Evolutionary conservation across 495 filamentous ascomycete genomes (phyloP).

Genomic region (Neurospora hispaniola): DNA sequence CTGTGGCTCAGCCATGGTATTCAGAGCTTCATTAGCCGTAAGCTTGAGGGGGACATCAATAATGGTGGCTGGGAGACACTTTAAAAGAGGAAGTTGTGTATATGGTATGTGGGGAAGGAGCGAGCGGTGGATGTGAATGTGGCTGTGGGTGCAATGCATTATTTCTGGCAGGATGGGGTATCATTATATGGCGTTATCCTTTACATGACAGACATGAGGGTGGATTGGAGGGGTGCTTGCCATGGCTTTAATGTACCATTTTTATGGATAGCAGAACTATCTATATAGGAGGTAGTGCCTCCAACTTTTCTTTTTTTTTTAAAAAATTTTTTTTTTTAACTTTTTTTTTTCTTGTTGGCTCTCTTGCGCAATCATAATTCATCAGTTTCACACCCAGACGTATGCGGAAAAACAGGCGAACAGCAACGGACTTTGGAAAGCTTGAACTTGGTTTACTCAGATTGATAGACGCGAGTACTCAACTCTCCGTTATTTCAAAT

Average conservation of each 20-base stretch:
- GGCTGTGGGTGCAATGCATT: not conserved
- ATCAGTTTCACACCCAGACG: not conserved
- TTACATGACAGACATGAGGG: not conserved
- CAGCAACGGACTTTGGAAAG: not conserved
- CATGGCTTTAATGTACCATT: not conserved
- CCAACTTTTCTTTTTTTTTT: not conserved
- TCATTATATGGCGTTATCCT: not conserved
- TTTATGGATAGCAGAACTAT: not conserved
- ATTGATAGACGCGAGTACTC: not conserved
- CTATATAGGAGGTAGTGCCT: not conserved
- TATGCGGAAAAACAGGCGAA: not conserved
- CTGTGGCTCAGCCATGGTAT: slow-evolving; percentile 83
- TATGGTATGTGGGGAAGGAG: not conserved
- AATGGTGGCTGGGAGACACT: slow-evolving; percentile 96
- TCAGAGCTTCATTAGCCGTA: slow-evolving; percentile 78
- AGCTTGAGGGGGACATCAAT: slow-evolving; percentile 88
- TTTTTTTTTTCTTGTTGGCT: not conserved
- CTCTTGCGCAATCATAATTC: not conserved
- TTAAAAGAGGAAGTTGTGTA: slow-evolving; percentile 17
- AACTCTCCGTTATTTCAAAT: not conserved
- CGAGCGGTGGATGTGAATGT: not conserved
- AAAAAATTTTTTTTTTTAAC: not conserved
- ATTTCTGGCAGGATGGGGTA: not conserved
- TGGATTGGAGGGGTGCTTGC: not conserved
- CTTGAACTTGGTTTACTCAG: not conserved